phyloP scores from a whole-genome alignment of 2,329 filamentous ascomycete genomes.

The Bipolaris victoriae region DNA sequence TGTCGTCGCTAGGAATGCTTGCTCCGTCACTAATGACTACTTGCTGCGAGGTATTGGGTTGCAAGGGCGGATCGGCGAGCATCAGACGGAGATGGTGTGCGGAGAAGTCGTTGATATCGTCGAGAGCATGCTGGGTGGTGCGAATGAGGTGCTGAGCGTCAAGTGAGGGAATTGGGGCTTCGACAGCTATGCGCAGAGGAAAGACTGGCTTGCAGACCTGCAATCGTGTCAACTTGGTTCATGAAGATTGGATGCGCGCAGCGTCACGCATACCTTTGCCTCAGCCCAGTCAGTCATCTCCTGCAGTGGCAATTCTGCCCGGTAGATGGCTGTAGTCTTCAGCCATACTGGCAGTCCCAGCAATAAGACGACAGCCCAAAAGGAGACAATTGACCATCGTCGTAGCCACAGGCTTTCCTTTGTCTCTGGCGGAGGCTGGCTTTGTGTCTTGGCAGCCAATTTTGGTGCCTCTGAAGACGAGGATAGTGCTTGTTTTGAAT shows the following conservation, averaged over 20 bases:
- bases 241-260: background rate
- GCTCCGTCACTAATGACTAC: conserved; percentile 39
- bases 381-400: conserved; percentile 78
- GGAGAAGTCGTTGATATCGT: conserved; percentile 85
- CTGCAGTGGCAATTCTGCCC: conserved; percentile 80
- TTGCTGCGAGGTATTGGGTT: conserved; percentile 43
- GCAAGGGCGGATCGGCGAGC: conserved; percentile 52
- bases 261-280: conserved; percentile 68
- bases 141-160: conserved; percentile 77
- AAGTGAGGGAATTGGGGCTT: conserved; percentile 69
- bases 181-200: conserved; percentile 80
- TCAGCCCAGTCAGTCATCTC: conserved; percentile 92
- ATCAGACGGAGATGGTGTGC: conserved; percentile 81
- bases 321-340: conserved; percentile 90
- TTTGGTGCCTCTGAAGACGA: background rate
- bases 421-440: conserved; percentile 76
- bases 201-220: conserved; percentile 89
- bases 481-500: conserved; percentile 9
- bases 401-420: conserved; percentile 71
- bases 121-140: conserved; percentile 83
- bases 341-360: conserved; percentile 95
- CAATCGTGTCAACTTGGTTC: conserved; percentile 12
- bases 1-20: conserved; percentile 42
- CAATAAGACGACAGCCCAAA: conserved; percentile 84
- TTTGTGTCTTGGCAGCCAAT: conserved; percentile 13